Base-by-base conservation (phyloP, 2,329 filamentous ascomycete genomes). In the Byssoonygena ceratinophila region DNA sequence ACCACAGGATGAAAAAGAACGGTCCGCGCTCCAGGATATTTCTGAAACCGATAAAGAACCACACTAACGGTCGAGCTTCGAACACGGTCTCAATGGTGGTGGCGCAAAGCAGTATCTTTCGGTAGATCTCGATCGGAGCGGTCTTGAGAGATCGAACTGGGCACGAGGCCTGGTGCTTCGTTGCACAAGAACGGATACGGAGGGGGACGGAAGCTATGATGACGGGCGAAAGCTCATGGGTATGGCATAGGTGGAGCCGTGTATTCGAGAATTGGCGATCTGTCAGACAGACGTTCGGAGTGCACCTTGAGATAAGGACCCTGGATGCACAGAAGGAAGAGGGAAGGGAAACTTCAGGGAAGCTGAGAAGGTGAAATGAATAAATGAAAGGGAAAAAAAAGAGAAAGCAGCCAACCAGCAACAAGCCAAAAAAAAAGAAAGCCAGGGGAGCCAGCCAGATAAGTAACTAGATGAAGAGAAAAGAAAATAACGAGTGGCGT, bases 41-140 rank as follows among this genome's bases (percentile, higher is more conserved):
- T 45, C 41, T 45, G 41, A 45, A 45, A 45, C 41, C 16, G 41
- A 45, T 16, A 45, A 23, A 31, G 27, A 45, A 45, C 27, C 41
- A 45, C n/a, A 27, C 27, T 45, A 20, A 16, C 14, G 41, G 5
- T 12, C 23, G n/a, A 45, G 41, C 41, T n/a, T 45, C 18, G 41
- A 27, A 29, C 18, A 31, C n/a, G 16, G 41, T 31, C 23, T 2
- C 12, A 16, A 45, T 45, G 5, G 40, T 14, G 2, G n/a, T n/a
- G 22, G 41, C 23, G 27, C 27, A 27, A 31, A 45, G 12, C 40
- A 2, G 22, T 25, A 14, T 44, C 14, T 20, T 44, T 25, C 2
- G 6, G 36, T 6, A 11, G 36, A 20, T 2, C 4, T 37, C 4
- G 37, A 40, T 12, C 37, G 2, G 34, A 16, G 40, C 20, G 18